A percentile compares a stretch with the other conserved stretches of the same genome.
These are phyloP conservation scores for Eurotiales sp. DNA, from an alignment of 2,329 filamentous ascomycete genomes.

Conservation along the genomic window DNA sequence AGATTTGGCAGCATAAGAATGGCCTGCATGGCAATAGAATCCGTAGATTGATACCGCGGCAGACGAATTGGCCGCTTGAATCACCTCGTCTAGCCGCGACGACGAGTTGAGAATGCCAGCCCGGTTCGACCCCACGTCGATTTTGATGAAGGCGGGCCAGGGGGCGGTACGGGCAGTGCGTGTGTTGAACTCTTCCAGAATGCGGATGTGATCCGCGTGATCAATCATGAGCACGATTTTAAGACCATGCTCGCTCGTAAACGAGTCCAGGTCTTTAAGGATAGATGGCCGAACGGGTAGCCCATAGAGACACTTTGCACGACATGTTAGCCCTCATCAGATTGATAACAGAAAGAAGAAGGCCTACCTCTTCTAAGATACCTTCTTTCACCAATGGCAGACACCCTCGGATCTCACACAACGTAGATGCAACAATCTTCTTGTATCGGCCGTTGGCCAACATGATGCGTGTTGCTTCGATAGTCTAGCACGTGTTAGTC, in stretches of 20 bases:
- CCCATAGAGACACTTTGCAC: constrained; percentile 33
- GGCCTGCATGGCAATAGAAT: constrained; percentile 39
- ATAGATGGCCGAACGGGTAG: constrained; percentile 35
- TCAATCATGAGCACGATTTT: constrained; percentile 22
- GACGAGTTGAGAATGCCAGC: constrained; percentile 31
- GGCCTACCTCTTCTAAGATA: constrained; percentile 38
- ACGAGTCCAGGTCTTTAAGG: constrained; percentile 10
- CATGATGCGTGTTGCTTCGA: constrained; percentile 41
- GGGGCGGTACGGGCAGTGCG: constrained; percentile 3
- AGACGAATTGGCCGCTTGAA: constrained; percentile 26
- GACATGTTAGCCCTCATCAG: not conserved
- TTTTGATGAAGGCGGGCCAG: constrained; percentile 38
- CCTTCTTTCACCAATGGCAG: constrained; percentile 40
- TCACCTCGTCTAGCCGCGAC: constrained; percentile 23
- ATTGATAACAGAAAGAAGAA: not conserved
- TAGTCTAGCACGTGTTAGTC: constrained; percentile 15
- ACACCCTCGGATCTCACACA: constrained; percentile 39
- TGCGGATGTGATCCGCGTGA: constrained; percentile 31
- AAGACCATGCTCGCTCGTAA: constrained; percentile 8
- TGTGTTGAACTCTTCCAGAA: constrained; percentile 23
- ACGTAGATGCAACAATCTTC: constrained; percentile 40
- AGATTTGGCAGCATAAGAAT: constrained; percentile 34
- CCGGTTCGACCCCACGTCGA: constrained; percentile 35
- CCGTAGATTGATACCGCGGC: constrained; percentile 31
- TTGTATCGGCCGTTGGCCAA: constrained; percentile 36